Conservation (phyloP, 768 basidiomycete genomes). For the Leucocoprinus leucothites region DNA sequence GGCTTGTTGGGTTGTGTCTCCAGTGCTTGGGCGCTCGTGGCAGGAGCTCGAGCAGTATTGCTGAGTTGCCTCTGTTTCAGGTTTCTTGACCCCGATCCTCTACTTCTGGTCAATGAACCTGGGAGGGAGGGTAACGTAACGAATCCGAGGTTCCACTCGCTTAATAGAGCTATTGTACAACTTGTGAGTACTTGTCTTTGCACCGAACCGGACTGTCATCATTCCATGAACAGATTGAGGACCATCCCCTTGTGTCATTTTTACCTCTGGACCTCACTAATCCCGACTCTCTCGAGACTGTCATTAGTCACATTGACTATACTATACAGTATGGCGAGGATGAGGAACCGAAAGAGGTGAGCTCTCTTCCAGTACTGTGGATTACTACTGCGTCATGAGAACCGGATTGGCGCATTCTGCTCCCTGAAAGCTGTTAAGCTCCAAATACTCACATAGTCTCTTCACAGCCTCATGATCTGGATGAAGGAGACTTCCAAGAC, state of each 20-base stretch:
- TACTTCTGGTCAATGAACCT: conserved; percentile 67
- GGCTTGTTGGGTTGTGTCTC: not conserved
- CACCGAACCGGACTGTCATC: not conserved
- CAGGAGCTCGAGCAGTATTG: not conserved
- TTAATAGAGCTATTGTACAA: conserved; percentile 94
- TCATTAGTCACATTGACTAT: conserved; percentile 95
- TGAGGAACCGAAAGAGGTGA: conserved; percentile 93
- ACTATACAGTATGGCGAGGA: conserved; percentile 99
- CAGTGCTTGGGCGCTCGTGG: too few relatives aligned
- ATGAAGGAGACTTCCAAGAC: conserved; percentile 87
- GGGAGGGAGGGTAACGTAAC: conserved; percentile 51
- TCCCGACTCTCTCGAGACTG: conserved; percentile 84
- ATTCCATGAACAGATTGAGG: conserved; percentile 72
- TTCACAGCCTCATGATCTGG: conserved; percentile 82
- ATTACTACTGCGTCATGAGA: not conserved
- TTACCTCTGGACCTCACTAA: conserved; percentile 89
- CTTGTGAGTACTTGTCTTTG: conserved; percentile 53
- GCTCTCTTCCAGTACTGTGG: conserved; percentile 13
- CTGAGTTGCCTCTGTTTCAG: conserved; percentile 30
- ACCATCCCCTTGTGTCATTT: conserved; percentile 97
- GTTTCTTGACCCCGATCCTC: conserved; percentile 94
- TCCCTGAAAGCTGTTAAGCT: not conserved
- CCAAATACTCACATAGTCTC: conserved; percentile 9
- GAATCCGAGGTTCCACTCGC: conserved; percentile 85
- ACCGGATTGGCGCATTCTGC: not conserved